Evolutionary conservation across 2,329 filamentous ascomycete genomes (phyloP).

Genomic region (Fusarium irregulare): DNA sequence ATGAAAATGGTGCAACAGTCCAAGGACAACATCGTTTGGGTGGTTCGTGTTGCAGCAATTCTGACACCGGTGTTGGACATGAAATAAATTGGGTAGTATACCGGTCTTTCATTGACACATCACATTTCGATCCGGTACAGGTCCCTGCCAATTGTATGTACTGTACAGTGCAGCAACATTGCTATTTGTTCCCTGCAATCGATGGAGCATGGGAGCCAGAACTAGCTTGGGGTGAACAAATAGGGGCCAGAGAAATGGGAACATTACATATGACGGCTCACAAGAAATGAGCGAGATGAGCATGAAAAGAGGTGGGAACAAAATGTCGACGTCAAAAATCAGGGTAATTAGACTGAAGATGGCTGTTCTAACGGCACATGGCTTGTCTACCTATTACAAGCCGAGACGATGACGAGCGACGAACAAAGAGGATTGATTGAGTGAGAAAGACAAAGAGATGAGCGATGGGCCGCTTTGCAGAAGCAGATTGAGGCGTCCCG

Average conservation of each 20-base stretch:
- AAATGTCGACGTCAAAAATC: slow-evolving; percentile 2
- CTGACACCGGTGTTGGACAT: slow-evolving; percentile 34
- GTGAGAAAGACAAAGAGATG: slow-evolving; percentile 6
- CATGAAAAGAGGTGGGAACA: slow-evolving; percentile 9
- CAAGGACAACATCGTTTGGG: slow-evolving; percentile 13
- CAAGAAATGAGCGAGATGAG: slow-evolving; percentile 26
- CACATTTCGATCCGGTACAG: slow-evolving; percentile 43
- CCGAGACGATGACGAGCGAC: slow-evolving; percentile 12
- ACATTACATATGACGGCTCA: slow-evolving; percentile 30
- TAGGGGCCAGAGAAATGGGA: slow-evolving; percentile 32
- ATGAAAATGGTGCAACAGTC: slow-evolving; percentile 6
- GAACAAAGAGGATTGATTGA: slow-evolving; percentile 26
- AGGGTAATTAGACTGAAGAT: slow-evolving; percentile 2
- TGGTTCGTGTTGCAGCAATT: slow-evolving; percentile 33
- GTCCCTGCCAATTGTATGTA: slow-evolving; percentile 14
- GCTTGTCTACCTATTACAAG: not conserved
- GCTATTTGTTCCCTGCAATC: slow-evolving; percentile 26
- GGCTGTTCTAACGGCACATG: not conserved
- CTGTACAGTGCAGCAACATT: slow-evolving; percentile 23
- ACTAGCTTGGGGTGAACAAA: slow-evolving; percentile 29
- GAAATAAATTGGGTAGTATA: slow-evolving; percentile 23
- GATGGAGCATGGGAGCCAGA: slow-evolving; percentile 23
- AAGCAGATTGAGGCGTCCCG: slow-evolving; percentile 39
- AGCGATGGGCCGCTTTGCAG: slow-evolving; percentile 31
- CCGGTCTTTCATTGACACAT: slow-evolving; percentile 38